Evolutionary conservation across 73 alveolate species (phyloP).

Genomic region (Uronychia binucleata): DNA sequence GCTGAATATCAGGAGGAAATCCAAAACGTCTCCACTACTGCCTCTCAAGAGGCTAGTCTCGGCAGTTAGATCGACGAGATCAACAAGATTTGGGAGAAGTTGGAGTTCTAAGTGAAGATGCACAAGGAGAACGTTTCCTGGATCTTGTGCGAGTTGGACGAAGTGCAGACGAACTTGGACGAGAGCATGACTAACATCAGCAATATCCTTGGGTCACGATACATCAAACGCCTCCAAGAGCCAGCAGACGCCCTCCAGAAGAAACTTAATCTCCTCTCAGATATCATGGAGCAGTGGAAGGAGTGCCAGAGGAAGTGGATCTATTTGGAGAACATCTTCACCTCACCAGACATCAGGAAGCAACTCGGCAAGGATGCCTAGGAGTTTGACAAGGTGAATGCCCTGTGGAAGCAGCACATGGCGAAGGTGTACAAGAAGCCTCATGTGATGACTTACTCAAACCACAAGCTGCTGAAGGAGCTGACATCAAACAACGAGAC

Average conservation of each 20-base stretch:
- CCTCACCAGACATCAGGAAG: conserved; percentile 84
- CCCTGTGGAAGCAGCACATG: conserved; percentile 74
- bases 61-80: conserved; percentile 88
- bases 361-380: conserved; percentile 69
- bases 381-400: conserved; percentile 73
- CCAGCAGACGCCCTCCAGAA: conserved; percentile 91
- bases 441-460: conserved; percentile 50
- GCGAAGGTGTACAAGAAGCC: conserved; percentile 71
- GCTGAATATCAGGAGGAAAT: conserved; percentile 81
- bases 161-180: conserved; percentile 90
- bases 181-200: conserved; percentile 93
- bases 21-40: conserved; percentile 74
- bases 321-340: conserved; percentile 91
- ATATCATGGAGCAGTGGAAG: conserved; percentile 99
- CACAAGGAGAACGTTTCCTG: conserved; percentile 80
- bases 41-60: conserved; percentile 89
- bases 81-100: conserved; percentile 84
- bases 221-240: conserved; percentile 84
- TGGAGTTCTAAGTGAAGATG: conserved; percentile 88
- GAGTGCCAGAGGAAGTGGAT: conserved; percentile 99
- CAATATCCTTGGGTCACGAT: conserved; percentile 92
- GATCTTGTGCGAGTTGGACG: conserved; percentile 94
- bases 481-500: background rate
- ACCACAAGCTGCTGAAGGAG: conserved; percentile 2
- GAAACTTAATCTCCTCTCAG: conserved; percentile 75